phyloP scores from a whole-genome alignment of 306 rosid genomes.

The Nissolia schottii region DNA sequence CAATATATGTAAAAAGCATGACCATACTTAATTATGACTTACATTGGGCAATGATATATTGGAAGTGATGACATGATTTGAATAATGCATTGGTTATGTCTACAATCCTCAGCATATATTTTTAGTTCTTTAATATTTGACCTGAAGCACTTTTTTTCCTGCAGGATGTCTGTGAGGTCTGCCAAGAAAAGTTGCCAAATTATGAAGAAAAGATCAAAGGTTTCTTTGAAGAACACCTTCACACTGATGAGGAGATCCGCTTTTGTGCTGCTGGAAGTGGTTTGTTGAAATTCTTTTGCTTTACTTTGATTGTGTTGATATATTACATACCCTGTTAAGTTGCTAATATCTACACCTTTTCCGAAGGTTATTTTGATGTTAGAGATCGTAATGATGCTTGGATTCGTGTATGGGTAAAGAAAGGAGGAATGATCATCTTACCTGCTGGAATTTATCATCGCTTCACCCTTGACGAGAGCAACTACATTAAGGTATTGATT shows the following conservation, averaged over 20 bases:
- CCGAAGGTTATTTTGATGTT: conserved; percentile 93
- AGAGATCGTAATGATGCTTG: conserved; percentile 79
- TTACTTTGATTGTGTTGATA: conserved; percentile 1
- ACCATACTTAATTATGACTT: neutral
- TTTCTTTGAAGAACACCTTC: conserved; percentile 93
- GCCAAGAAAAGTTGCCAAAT: conserved; percentile 90
- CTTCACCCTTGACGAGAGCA: conserved; percentile 78
- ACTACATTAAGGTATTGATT: conserved; percentile 83
- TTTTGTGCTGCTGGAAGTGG: conserved; percentile 90
- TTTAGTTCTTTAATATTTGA: neutral
- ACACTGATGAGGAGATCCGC: conserved; percentile 97
- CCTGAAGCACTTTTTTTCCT: conserved; percentile 2
- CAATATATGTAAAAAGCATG: neutral
- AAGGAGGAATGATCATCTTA: conserved; percentile 93
- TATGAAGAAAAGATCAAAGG: conserved; percentile 87
- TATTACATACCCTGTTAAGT: neutral
- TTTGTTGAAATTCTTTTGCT: conserved; percentile 21
- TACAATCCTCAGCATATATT: neutral
- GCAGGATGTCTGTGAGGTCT: conserved; percentile 92
- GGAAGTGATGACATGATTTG: neutral
- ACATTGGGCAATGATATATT: neutral
- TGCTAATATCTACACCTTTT: conserved; percentile 23
- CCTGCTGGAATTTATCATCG: conserved; percentile 99
- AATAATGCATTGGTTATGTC: neutral
- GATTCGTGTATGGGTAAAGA: conserved; percentile 92